Percentiles rank a stretch among this genome's conserved stretches.
These are phyloP conservation scores for Schizochytrium sp. DNA, from an alignment of 108 stramenopile species.

Conservation along the genomic window DNA sequence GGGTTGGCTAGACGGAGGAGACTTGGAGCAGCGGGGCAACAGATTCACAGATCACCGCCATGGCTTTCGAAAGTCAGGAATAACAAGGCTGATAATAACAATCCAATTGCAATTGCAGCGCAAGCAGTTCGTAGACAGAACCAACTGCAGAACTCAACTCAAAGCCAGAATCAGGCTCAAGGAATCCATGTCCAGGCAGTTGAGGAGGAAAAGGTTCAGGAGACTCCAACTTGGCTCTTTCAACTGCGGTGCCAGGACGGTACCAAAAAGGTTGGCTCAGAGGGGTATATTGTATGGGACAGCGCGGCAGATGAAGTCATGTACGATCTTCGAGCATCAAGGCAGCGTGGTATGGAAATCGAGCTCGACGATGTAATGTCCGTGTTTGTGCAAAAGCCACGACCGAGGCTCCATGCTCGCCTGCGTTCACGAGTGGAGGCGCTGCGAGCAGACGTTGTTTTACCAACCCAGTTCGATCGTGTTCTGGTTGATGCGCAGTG, in stretches of 20 bases:
- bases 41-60: not conserved
- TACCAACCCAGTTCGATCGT: not conserved
- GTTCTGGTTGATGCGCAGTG: constrained; percentile 56
- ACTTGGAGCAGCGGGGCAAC: constrained; percentile 1
- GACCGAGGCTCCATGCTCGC: not conserved
- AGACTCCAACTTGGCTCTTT: constrained; percentile 21
- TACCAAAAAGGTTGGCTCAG: not conserved
- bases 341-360: not conserved
- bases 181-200: too few relatives aligned
- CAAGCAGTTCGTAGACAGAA: too few relatives aligned
- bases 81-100: too few relatives aligned
- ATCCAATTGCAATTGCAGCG: too few relatives aligned
- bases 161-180: too few relatives aligned
- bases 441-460: not conserved
- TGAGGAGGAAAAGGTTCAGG: too few relatives aligned
- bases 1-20: not conserved
- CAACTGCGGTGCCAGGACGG: not conserved
- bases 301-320: not conserved
- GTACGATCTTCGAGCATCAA: not conserved
- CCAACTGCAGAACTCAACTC: too few relatives aligned
- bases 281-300: constrained; percentile 15
- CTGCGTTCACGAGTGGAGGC: not conserved
- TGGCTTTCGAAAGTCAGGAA: not conserved
- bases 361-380: not conserved
- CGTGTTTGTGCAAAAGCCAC: not conserved